Evolutionary conservation across 768 basidiomycete genomes (phyloP).

Genomic region (Boletales sp.): DNA sequence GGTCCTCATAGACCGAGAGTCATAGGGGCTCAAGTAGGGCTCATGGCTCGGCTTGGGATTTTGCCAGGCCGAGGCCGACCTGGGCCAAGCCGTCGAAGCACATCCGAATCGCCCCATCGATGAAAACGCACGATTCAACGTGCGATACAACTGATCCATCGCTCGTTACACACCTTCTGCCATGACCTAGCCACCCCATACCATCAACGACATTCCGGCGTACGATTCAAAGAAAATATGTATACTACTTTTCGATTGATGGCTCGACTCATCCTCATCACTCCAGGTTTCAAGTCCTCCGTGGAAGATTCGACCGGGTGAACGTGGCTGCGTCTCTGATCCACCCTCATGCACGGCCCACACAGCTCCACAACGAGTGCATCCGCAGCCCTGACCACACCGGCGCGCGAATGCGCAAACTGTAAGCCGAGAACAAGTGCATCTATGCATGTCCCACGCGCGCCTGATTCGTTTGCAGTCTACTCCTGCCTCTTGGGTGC

Average conservation of each 20-base stretch:
- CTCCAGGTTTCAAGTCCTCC: constrained; percentile 26
- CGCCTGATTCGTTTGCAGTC: constrained; percentile 11
- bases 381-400: constrained; percentile 27
- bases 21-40: too few relatives aligned
- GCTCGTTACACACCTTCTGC: neutral
- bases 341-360: neutral
- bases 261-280: neutral
- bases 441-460: neutral
- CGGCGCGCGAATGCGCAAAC: constrained; percentile 24
- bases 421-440: constrained; percentile 33
- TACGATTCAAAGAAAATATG: constrained; percentile 31
- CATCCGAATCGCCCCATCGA: constrained; percentile 10
- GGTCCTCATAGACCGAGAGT: too few relatives aligned
- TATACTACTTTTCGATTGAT: neutral
- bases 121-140: constrained; percentile 24
- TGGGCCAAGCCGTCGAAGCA: too few relatives aligned
- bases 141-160: neutral
- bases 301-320: constrained; percentile 33
- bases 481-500: constrained; percentile 34
- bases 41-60: too few relatives aligned
- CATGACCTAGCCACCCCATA: constrained; percentile 9
- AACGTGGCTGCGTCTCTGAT: constrained; percentile 8
- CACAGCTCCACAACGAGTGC: constrained; percentile 22
- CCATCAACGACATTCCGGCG: constrained; percentile 12
- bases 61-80: too few relatives aligned